Conservation (phyloP, 257 asterid species). For the Solanum pinnatisectum region DNA sequence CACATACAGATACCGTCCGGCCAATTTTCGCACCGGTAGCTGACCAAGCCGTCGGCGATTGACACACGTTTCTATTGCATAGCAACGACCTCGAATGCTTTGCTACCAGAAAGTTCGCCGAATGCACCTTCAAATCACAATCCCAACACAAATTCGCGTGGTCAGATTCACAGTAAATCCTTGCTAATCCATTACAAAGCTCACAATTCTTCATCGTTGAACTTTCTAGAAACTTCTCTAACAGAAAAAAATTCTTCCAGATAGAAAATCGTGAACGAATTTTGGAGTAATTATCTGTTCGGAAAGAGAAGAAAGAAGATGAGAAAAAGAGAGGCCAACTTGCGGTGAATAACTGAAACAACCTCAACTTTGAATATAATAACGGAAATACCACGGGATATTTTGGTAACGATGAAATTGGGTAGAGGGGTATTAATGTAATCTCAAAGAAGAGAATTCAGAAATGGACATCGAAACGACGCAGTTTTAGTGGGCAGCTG, state of each 20-base stretch:
- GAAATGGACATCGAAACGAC: not conserved
- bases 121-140: constrained; percentile 50
- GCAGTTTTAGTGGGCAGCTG: not conserved
- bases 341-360: not conserved
- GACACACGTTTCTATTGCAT: constrained; percentile 35
- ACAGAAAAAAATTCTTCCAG: too few species aligned
- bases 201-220: constrained; percentile 26
- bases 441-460: not conserved
- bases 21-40: constrained; percentile 24
- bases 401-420: not conserved
- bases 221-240: not conserved
- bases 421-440: not conserved
- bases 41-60: constrained; percentile 32
- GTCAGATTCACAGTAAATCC: constrained; percentile 36
- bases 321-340: not conserved
- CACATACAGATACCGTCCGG: constrained; percentile 16
- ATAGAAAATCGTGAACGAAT: not conserved
- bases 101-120: constrained; percentile 48
- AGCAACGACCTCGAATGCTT: constrained; percentile 25
- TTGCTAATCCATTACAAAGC: constrained; percentile 24
- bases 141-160: constrained; percentile 44
- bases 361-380: not conserved
- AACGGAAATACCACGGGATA: not conserved
- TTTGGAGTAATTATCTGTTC: not conserved
- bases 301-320: not conserved